These are phyloP conservation scores for Trichoderma harzianum DNA, from an alignment of 2,329 filamentous ascomycete species.

Conservation along the genomic window DNA sequence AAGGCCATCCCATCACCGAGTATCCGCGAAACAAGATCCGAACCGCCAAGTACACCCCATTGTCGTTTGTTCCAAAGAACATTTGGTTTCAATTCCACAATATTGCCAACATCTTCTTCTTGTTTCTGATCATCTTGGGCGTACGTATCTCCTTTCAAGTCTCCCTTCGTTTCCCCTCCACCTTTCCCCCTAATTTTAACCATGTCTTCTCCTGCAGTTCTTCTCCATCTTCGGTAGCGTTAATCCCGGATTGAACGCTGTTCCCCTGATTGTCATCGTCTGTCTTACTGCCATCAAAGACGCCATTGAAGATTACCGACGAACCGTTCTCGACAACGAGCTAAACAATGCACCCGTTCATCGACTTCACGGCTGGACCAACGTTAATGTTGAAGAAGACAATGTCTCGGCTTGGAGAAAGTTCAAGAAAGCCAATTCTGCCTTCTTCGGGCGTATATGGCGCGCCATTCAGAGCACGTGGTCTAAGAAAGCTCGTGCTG, in stretches of 20 bases:
- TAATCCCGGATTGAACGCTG: conserved; percentile 85
- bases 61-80: conserved; percentile 96
- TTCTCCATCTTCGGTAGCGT: conserved; percentile 93
- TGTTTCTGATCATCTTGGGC: conserved; percentile 90
- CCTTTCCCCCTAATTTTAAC: neutral
- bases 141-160: conserved; percentile 54
- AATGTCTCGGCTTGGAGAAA: conserved; percentile 80
- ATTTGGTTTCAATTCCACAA: conserved; percentile 98
- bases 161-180: neutral
- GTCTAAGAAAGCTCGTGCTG: conserved; percentile 49
- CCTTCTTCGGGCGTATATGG: conserved; percentile 53
- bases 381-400: conserved; percentile 89
- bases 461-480: conserved; percentile 45
- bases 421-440: conserved; percentile 83
- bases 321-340: conserved; percentile 86
- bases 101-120: conserved; percentile 96
- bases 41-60: conserved; percentile 93
- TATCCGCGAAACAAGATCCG: conserved; percentile 95
- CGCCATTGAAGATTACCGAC: conserved; percentile 89
- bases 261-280: conserved; percentile 91
- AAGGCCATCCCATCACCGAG: conserved; percentile 66
- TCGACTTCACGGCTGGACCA: conserved; percentile 80
- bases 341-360: conserved; percentile 96
- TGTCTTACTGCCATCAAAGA: conserved; percentile 88
- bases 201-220: conserved; percentile 56